Conservation (phyloP, 148 eudicot genomes). For the Rhododendron kiyosumense region DNA sequence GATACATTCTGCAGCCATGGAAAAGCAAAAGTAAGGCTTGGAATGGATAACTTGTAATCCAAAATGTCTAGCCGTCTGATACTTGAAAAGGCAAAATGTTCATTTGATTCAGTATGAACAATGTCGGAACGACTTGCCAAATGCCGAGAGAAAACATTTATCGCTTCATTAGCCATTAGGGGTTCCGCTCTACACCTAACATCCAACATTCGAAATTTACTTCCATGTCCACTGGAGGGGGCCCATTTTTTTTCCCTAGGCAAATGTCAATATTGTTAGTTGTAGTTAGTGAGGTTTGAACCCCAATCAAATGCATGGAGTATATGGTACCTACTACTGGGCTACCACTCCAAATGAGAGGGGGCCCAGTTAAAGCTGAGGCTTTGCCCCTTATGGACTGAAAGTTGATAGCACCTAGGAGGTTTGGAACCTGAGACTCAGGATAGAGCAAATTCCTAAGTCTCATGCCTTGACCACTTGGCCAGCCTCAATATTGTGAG, state of each 20-base stretch:
- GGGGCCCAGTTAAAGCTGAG: neutral
- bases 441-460: neutral
- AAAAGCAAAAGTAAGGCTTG: slow-evolving; percentile 8
- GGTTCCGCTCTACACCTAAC: neutral
- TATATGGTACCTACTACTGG: neutral
- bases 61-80: neutral
- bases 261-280: neutral
- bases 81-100: neutral
- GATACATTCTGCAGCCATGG: slow-evolving; percentile 28
- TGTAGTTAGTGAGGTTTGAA: neutral
- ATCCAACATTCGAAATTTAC: neutral
- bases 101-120: slow-evolving; percentile 1
- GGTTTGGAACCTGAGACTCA: neutral
- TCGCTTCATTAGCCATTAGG: neutral
- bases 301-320: neutral
- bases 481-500: neutral
- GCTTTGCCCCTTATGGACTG: neutral
- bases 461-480: neutral
- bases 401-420: neutral
- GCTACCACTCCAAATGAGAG: neutral
- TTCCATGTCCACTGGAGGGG: neutral
- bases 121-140: neutral
- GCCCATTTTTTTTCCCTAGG: neutral
- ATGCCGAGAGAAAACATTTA: neutral
- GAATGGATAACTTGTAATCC: neutral